phyloP scores from a whole-genome alignment of 345 rosid species.

The Ailanthus altissimus region DNA sequence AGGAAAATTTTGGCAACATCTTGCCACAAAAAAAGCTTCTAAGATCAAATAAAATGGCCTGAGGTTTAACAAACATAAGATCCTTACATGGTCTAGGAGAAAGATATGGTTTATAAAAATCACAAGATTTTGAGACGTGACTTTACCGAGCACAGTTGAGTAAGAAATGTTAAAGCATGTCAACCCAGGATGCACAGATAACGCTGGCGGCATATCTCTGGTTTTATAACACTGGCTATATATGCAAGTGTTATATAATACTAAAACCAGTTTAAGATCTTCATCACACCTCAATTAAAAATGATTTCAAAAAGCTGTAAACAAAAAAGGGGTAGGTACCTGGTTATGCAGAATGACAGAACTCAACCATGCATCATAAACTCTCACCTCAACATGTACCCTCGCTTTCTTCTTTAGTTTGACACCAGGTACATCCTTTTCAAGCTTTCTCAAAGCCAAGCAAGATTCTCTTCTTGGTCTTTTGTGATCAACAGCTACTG shows the following conservation, averaged over 20 bases:
- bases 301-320: background rate
- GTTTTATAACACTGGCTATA: background rate
- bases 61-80: background rate
- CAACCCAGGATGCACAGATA: constrained; percentile 1
- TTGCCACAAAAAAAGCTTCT: background rate
- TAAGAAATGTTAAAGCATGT: background rate
- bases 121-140: background rate
- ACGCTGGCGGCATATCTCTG: background rate
- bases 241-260: background rate
- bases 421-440: constrained; percentile 40
- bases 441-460: constrained; percentile 38
- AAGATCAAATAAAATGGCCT: background rate
- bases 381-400: constrained; percentile 79
- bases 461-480: constrained; percentile 40
- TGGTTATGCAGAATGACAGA: constrained; percentile 3
- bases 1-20: background rate
- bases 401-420: constrained; percentile 71
- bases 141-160: background rate
- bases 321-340: background rate
- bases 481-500: constrained; percentile 40
- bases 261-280: background rate
- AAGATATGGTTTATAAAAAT: background rate
- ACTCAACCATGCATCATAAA: background rate
- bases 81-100: background rate
- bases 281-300: background rate